A percentile compares a stretch with the other conserved stretches of the same genome.
Conservation (phyloP, 108 stramenopile genomes). For the Pseudonitzschia pungens region DNA sequence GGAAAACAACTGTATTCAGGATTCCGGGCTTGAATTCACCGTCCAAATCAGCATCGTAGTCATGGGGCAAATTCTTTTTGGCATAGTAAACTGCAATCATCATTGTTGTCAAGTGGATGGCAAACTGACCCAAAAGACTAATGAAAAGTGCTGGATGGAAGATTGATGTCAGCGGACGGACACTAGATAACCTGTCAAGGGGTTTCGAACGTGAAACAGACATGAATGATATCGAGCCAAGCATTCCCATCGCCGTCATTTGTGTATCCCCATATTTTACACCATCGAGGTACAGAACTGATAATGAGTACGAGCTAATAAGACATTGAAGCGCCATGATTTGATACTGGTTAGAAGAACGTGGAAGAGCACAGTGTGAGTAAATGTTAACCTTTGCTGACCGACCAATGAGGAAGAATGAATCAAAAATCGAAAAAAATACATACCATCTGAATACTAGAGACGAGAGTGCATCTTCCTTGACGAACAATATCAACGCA, state of each 20-base stretch:
- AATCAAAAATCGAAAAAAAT: background rate
- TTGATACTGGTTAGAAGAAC: conserved; percentile 65
- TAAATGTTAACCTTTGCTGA: background rate
- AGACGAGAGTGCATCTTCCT: conserved; percentile 89
- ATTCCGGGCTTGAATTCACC: conserved; percentile 93
- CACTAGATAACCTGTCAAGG: conserved; percentile 85
- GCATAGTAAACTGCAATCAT: conserved; percentile 76
- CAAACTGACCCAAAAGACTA: conserved; percentile 92
- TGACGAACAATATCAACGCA: conserved; percentile 97
- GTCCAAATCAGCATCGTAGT: conserved; percentile 86
- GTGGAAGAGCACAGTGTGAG: conserved; percentile 9
- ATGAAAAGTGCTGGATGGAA: conserved; percentile 95
- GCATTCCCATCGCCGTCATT: conserved; percentile 93
- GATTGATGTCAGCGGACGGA: conserved; percentile 92
- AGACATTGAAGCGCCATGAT: conserved; percentile 95
- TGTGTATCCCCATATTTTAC: conserved; percentile 97
- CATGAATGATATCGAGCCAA: conserved; percentile 92
- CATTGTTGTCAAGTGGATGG: conserved; percentile 90
- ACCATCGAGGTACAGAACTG: conserved; percentile 94
- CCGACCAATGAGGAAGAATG: background rate
- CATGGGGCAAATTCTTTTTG: conserved; percentile 77
- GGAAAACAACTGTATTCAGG: conserved; percentile 91
- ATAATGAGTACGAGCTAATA: conserved; percentile 95
- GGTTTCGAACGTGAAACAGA: conserved; percentile 94
- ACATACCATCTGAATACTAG: conserved; percentile 86